Conservation (phyloP, 306 rosid genomes). For the Cucurbita ficifolia region DNA sequence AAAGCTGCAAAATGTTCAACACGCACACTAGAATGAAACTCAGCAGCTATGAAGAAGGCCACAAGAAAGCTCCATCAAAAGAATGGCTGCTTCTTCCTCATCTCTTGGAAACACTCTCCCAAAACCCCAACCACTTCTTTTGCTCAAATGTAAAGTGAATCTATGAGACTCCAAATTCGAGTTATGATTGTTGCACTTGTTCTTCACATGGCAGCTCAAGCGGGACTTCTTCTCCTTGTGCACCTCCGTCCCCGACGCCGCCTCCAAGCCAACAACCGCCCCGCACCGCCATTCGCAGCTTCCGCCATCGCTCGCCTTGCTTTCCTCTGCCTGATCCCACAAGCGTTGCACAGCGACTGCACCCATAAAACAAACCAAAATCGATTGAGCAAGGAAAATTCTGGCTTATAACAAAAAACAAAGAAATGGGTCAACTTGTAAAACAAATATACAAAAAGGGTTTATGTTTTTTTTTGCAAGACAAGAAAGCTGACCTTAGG, state of each 20-base stretch:
- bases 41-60: conserved; percentile 20
- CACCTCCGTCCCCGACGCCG: neutral
- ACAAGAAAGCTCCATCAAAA: conserved; percentile 58
- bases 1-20: no score
- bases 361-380: neutral
- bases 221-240: conserved; percentile 42
- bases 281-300: conserved; percentile 23
- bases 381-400: neutral
- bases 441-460: neutral
- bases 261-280: neutral
- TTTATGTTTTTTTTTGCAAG: neutral
- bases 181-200: conserved; percentile 16
- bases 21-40: no score
- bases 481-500: conserved; percentile 48
- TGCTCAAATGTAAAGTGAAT: conserved; percentile 19
- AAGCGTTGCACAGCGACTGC: conserved; percentile 96
- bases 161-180: neutral
- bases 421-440: neutral
- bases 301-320: conserved; percentile 66
- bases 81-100: conserved; percentile 57
- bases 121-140: conserved; percentile 11
- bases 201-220: conserved; percentile 17
- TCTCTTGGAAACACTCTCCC: conserved; percentile 36
- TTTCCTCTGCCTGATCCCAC: conserved; percentile 82
- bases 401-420: neutral